Evolutionary conservation across 129 eudicot genomes (phyloP).

Genomic region (Saposhnikovia divaricata): DNA sequence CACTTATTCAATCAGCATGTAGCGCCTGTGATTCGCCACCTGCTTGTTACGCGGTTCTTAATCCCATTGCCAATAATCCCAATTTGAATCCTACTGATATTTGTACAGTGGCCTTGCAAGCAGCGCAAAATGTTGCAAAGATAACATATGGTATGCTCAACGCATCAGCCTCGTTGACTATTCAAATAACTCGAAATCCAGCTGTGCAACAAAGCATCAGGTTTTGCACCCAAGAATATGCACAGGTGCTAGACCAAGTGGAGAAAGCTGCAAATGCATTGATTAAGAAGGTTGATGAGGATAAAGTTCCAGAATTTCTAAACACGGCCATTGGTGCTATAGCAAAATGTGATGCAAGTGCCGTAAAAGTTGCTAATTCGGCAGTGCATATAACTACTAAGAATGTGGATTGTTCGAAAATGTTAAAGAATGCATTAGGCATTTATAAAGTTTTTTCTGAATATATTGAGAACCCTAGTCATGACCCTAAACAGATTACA

Average conservation of each 20-base stretch:
- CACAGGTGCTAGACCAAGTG: neutral
- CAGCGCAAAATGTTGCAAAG: neutral
- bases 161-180: neutral
- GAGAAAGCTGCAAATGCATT: neutral
- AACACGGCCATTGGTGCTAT: neutral
- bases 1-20: constrained; percentile 1
- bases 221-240: neutral
- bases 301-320: neutral
- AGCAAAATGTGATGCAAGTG: constrained; percentile 7
- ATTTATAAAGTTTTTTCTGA: constrained; percentile 2
- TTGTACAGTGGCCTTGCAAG: neutral
- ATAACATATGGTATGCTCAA: neutral
- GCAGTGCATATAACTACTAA: neutral
- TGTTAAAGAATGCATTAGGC: neutral
- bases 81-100: neutral
- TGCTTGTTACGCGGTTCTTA: neutral
- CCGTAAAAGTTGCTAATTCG: neutral
- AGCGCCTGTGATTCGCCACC: constrained; percentile 1
- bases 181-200: neutral
- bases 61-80: neutral
- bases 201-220: neutral
- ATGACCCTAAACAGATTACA: neutral
- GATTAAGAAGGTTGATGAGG: neutral
- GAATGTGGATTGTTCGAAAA: neutral
- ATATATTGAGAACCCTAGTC: neutral